Percentiles rank a stretch among this genome's conserved stretches.
Evolutionary conservation across 2,329 filamentous ascomycete species (phyloP).

Genomic region (Capronia epimyces): DNA sequence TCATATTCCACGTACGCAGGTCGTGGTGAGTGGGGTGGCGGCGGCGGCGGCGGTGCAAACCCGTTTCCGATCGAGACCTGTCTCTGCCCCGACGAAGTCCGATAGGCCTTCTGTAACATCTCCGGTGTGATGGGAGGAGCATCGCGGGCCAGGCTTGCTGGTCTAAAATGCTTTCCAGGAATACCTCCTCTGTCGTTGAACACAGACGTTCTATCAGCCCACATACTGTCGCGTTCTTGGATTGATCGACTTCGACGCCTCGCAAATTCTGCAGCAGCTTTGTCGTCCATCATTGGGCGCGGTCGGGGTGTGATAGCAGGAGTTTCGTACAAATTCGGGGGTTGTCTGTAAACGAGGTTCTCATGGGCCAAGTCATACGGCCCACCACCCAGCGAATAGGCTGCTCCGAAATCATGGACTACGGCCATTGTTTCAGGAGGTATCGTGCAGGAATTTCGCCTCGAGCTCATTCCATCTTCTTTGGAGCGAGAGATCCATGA

Average conservation of each 20-base stretch:
- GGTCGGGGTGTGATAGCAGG: slow-evolving; percentile 6
- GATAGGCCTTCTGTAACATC: slow-evolving; percentile 21
- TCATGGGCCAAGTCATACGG: slow-evolving; percentile 24
- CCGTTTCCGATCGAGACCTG: slow-evolving; percentile 6
- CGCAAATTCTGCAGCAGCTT: slow-evolving; percentile 20
- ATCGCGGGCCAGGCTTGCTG: slow-evolving; percentile 19
- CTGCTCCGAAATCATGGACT: slow-evolving; percentile 22
- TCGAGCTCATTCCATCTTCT: slow-evolving; percentile 12
- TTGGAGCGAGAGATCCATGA: slow-evolving; percentile 24
- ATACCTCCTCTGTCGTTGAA: slow-evolving; percentile 28
- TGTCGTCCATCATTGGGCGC: slow-evolving; percentile 27
- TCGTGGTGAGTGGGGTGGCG: slow-evolving; percentile 26
- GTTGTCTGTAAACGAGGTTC: slow-evolving; percentile 2
- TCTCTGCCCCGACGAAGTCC: slow-evolving; percentile 19
- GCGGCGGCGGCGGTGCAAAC: slow-evolving; percentile 13
- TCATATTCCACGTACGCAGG: slow-evolving; percentile 22
- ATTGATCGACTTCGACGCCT: slow-evolving; percentile 19
- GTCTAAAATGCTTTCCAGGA: slow-evolving; percentile 23
- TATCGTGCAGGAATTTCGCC: slow-evolving; percentile 11
- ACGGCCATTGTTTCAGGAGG: slow-evolving; percentile 15
- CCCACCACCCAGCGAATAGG: slow-evolving; percentile 17
- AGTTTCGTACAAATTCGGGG: slow-evolving; percentile 8
- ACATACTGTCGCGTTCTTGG: slow-evolving; percentile 12
- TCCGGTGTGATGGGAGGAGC: slow-evolving; percentile 25
- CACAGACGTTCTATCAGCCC: slow-evolving; percentile 10